Evolutionary conservation across 768 basidiomycete species (phyloP), one percentile per base, ranked within the genome.

Genomic region (Tricholoma furcatifolium): DNA sequence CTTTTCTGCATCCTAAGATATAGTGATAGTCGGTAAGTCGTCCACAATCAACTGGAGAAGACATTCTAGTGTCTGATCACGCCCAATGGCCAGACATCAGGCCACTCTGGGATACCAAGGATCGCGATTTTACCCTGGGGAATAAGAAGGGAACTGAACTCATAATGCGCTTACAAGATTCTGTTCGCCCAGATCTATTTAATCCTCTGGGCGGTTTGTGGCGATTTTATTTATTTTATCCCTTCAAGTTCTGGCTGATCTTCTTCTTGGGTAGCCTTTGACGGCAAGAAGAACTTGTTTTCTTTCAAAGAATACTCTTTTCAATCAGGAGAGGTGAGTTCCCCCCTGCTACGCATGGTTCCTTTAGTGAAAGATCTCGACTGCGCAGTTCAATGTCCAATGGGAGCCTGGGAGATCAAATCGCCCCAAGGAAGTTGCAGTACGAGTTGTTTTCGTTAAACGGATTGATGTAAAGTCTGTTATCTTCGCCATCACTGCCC

Each of bases 281-380:
- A 72, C 47, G 71, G 71, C 7, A 67, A 68, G 47, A 66, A 67
- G 40, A 72, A 72, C 43, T 46, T 72, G 0, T 72, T 60, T 36
- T 66, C 69, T 1, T 61, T 59, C 24, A 21, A 42, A 34, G 43
- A 53, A 11, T 70, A 68, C 39, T 39, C 39, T 14, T 56, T 65
- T 21, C 38, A 35, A 31, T 58, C 58, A 15, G 43, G 62, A 54
- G 53, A 61, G 46, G 65, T 65, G 24, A 50, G 55, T 14, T 34
- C 52, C 23, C 27, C 40, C 34, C 35, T n/a, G 34, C 31, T 51
- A 3, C 38, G 64, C 62, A 61, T 45, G 40, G 15, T 12, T 63
- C 65, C 10, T 52, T 58, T 10, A 60, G 55, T 65, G 55, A 68
- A 14, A 32, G 10, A 34, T 15, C 51, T 27, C 3, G 7, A 27